Conservation (phyloP, 306 rosid genomes). For the Spatholobus suberectus region DNA sequence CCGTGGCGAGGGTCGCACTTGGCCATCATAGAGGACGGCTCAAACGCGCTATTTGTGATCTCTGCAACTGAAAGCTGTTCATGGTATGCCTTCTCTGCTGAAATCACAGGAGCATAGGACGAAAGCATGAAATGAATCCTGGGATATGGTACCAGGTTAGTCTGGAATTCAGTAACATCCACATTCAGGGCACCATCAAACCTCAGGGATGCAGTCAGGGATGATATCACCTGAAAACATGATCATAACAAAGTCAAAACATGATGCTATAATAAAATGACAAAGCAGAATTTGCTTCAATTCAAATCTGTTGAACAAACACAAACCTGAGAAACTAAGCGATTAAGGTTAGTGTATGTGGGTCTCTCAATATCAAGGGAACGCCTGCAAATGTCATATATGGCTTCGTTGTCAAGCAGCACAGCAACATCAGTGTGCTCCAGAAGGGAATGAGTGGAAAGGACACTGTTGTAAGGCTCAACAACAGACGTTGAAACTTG, state of each 20-base stretch:
- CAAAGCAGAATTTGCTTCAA: no score
- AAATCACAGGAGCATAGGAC: constrained; percentile 83
- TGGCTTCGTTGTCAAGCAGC: constrained; percentile 81
- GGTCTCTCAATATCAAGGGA: constrained; percentile 88
- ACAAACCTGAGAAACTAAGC: constrained; percentile 75
- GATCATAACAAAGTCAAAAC: no score
- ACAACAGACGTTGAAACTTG: constrained; percentile 87
- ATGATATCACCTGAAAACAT: constrained; percentile 74
- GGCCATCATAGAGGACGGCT: constrained; percentile 93
- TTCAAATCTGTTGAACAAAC: neutral
- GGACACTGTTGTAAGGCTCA: constrained; percentile 90
- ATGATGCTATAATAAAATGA: no score
- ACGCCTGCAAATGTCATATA: constrained; percentile 81
- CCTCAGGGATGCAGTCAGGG: constrained; percentile 78
- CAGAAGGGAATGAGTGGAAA: constrained; percentile 80
- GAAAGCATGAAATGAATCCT: constrained; percentile 91
- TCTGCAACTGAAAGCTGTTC: constrained; percentile 85
- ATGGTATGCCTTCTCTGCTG: constrained; percentile 86
- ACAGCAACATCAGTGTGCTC: constrained; percentile 89
- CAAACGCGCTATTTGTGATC: constrained; percentile 80
- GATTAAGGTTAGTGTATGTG: constrained; percentile 83
- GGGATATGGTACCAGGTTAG: constrained; percentile 85
- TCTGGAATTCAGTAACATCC: constrained; percentile 84
- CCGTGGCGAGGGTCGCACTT: constrained; percentile 90
- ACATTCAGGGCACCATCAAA: constrained; percentile 87